Evolutionary conservation across 371 early-diverging fungal species (phyloP), one percentile per base, ranked within the genome.

Genomic region (Apophysomyces variabilis): DNA sequence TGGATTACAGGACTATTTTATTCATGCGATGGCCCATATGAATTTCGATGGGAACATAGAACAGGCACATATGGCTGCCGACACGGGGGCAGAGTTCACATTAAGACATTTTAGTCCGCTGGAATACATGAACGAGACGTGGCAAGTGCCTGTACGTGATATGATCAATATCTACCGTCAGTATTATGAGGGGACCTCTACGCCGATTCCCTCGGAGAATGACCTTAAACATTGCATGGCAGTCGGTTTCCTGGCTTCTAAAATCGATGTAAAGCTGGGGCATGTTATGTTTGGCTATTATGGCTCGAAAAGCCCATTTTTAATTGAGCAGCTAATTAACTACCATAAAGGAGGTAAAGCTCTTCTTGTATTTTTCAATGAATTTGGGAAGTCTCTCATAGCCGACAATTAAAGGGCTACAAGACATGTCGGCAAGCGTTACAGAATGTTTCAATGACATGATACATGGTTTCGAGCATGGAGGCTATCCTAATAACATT

Each of bases 71-170:
- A 72, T 75, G 1, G 84, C 85, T 0, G 90, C 94, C 12, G 96
- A 96, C 73, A 77, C 88, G 4, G 95, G 95, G 11, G 93, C 89
- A 12, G 96, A 96, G 68, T 91, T 93, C 66, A 87, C 88, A 0
- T 64, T 95, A 58, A 58, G 82, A 18, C 86, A 86, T 60, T 77
- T 80, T 45, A 69, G 67, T 38, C 67, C 60, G 11, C 67, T 86
- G 54, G 66, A 70, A 35, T 84, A 88, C 64, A 65, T 86, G n/a
- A 72, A 80, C 54, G 64, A 70, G 14, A 74, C 77, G 7, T 96
- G 96, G 96, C 73, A 83, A 9, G 86, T 94, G 3, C 96, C 96
- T 0, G 70, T 91, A 0, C 83, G 77, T 16, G 96, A 96, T 66
- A 66, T 96, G 5, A 68, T 91, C 0, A 79, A 71, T 38, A 93